Evolutionary conservation across 1,284 basidiomycete genomes (phyloP), one percentile per base, ranked within the genome.

Genomic region (Ceratobasidium sp.): DNA sequence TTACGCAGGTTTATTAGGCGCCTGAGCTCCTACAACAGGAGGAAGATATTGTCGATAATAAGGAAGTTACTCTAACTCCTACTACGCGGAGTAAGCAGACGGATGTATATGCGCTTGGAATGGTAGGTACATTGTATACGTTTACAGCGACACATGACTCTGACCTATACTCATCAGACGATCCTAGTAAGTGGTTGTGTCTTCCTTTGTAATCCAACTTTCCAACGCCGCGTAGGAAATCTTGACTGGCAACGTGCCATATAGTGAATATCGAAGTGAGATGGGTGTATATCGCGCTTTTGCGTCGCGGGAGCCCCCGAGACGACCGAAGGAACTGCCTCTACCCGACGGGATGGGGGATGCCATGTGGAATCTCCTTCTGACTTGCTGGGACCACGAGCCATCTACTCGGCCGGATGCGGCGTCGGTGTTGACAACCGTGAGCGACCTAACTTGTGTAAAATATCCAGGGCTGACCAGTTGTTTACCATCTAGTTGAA

Each of bases 21-120:
- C 64, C 64, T 4, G 64, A 66, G 31, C 50, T 66, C 19, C 47
- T 66, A 19, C 22, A 33, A 8, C 4, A 4, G 17, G 50, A 51
- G 24, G 50, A 51, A 5, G 36, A 41, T 4, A 11, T 11, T 41
- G 36, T 5, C 36, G 36, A 41, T 11, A 29, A 44, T 15, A 15
- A 63, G 3, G 60, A 27, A n/a, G 45, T 31, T 27, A 47, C 47
- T 22, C 15, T 7, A 27, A 8, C 27, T 0, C 19, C 60, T 1
- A 19, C 11, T 50, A 19, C 4, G 11, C 50, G 33, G 51, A 50
- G 24, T 8, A 53, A 8, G 15, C 33, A 66, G 15, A 36, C 27
- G 1, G 64, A 66, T 19, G 50, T 66, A 44, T 66, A 66, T 66
- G 64, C 64, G 9, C 64, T 51, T 24, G 50, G 4, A 51, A 51